phyloP scores from a whole-genome alignment of 495 filamentous ascomycete genomes.

The Platismatia glauca region DNA sequence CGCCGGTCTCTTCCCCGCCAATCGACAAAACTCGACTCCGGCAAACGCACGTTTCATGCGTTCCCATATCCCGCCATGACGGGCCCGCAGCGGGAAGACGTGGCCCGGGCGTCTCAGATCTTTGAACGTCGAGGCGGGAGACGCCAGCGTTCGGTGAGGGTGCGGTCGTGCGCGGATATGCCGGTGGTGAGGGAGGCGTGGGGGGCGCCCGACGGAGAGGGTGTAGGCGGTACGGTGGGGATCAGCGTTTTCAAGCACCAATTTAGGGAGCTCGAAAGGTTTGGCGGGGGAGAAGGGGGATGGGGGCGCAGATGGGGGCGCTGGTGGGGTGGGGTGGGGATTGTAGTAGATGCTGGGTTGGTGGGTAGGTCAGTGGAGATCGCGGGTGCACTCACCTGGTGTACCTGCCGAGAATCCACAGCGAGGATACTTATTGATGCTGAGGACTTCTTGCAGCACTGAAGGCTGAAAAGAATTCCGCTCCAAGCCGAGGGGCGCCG shows the following conservation, averaged over 20 bases:
- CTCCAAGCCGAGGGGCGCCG: too few relatives aligned
- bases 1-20: slow-evolving; percentile 64
- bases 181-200: slow-evolving; percentile 71
- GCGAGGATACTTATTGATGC: too few relatives aligned
- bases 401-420: too few relatives aligned
- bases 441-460: too few relatives aligned
- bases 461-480: too few relatives aligned
- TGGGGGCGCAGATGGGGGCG: slow-evolving; percentile 85
- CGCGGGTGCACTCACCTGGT: too few relatives aligned
- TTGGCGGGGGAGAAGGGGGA: slow-evolving; percentile 56
- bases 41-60: slow-evolving; percentile 87
- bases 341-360: too few relatives aligned
- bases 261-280: slow-evolving; percentile 70
- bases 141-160: slow-evolving; percentile 71
- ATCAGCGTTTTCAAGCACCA: slow-evolving; percentile 69
- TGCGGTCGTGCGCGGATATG: slow-evolving; percentile 80
- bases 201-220: slow-evolving; percentile 68
- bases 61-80: slow-evolving; percentile 68
- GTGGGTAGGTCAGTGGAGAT: too few relatives aligned
- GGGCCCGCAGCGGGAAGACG: slow-evolving; percentile 75
- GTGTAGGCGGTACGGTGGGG: slow-evolving; percentile 90
- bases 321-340: too few relatives aligned
- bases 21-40: slow-evolving; percentile 72
- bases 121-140: slow-evolving; percentile 44
- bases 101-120: slow-evolving; percentile 84